These are phyloP conservation scores for Ananas comosus DNA, from an alignment of 176 grass and related monocot genomes.

Conservation along the genomic window DNA sequence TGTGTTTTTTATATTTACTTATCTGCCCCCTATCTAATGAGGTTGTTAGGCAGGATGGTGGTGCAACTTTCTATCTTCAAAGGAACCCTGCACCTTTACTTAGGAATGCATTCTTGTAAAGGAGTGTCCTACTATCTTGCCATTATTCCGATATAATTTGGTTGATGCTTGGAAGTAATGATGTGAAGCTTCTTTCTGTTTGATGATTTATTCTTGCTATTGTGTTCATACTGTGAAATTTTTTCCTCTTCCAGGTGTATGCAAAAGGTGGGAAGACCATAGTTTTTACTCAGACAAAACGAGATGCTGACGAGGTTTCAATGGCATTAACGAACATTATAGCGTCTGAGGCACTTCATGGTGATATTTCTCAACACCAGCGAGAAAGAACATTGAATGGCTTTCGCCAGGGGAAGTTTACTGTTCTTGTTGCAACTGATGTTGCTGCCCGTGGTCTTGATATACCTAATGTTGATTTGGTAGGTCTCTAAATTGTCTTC, in stretches of 20 bases:
- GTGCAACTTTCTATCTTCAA: too few species aligned
- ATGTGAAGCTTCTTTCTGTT: not conserved
- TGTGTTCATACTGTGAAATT: not conserved
- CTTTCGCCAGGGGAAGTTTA: constrained; percentile 97
- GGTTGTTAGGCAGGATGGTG: not conserved
- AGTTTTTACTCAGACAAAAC: constrained; percentile 87
- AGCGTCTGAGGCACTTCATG: constrained; percentile 92
- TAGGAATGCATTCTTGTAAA: too few species aligned
- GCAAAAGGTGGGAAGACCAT: constrained; percentile 99
- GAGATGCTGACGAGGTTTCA: constrained; percentile 92
- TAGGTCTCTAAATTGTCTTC: constrained; percentile 27
- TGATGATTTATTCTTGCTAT: not conserved
- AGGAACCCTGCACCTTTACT: too few species aligned
- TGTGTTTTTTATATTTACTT: not conserved
- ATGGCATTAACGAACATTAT: constrained; percentile 76
- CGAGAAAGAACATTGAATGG: constrained; percentile 93
- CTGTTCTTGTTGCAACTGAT: constrained; percentile 94
- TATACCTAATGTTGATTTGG: constrained; percentile 99
- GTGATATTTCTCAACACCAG: constrained; percentile 98
- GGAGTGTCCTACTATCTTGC: too few species aligned
- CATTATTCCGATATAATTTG: not conserved
- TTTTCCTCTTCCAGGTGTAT: constrained; percentile 46
- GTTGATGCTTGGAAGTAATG: not conserved
- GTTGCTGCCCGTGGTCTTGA: constrained; percentile 95
- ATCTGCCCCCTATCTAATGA: not conserved